Evolutionary conservation across 352 stramenopile species (phyloP).

Genomic region (Globisporangium irregulare): DNA sequence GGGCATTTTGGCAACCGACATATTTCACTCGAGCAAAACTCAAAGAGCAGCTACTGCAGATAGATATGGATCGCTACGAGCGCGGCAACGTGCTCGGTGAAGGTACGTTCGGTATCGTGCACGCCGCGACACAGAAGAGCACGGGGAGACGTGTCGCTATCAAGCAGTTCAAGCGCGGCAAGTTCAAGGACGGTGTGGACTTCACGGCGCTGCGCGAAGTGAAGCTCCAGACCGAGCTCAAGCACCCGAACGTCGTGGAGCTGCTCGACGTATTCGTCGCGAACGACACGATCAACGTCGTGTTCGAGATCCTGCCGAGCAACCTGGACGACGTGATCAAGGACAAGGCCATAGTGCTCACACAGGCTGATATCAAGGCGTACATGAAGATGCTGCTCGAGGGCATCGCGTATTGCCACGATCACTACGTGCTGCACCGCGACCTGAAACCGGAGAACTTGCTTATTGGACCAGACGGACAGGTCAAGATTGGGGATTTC

Average conservation of each 20-base stretch:
- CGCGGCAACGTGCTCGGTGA: constrained; percentile 73
- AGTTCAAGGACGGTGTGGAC: constrained; percentile 88
- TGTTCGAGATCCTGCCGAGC: constrained; percentile 86
- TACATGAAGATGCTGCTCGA: constrained; percentile 88
- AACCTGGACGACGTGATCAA: constrained; percentile 90
- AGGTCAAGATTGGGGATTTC: constrained; percentile 88
- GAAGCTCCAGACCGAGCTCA: constrained; percentile 85
- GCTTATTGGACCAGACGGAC: constrained; percentile 72
- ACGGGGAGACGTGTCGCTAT: constrained; percentile 72
- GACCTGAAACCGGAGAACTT: constrained; percentile 90
- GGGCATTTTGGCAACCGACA: not conserved
- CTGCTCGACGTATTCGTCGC: constrained; percentile 86
- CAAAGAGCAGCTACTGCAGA: not conserved
- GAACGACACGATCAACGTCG: constrained; percentile 89
- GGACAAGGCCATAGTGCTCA: constrained; percentile 84
- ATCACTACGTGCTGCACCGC: constrained; percentile 80
- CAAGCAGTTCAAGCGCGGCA: constrained; percentile 88
- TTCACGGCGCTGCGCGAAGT: constrained; percentile 89
- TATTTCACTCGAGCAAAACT: not conserved
- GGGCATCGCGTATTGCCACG: constrained; percentile 77
- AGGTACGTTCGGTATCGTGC: constrained; percentile 88
- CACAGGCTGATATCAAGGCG: constrained; percentile 79
- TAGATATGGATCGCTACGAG: constrained; percentile 77
- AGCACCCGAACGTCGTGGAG: constrained; percentile 83
- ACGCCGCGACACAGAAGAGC: constrained; percentile 73